phyloP scores from a whole-genome alignment of 2,329 filamentous ascomycete species.

The Fusarium cicatricum region DNA sequence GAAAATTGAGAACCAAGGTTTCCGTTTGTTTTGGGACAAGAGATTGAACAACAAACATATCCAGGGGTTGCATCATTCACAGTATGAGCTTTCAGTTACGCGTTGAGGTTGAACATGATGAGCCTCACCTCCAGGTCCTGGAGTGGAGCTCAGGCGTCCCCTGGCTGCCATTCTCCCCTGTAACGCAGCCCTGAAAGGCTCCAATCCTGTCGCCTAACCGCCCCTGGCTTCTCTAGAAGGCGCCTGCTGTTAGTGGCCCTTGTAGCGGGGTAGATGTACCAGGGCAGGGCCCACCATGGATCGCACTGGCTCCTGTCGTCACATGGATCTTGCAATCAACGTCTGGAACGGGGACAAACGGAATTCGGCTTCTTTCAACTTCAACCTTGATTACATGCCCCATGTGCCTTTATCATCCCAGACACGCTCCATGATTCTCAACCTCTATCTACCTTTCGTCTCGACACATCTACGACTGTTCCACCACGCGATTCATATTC shows the following conservation, averaged over 20 bases:
- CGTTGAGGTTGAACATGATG: not conserved
- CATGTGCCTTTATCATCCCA: not conserved
- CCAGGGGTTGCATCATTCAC: no score
- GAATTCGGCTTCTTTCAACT: conserved; percentile 10
- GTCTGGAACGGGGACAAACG: conserved; percentile 15
- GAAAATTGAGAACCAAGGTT: conserved; percentile 35
- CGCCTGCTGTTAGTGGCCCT: conserved; percentile 17
- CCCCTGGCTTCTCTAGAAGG: conserved; percentile 6
- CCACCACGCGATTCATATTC: not conserved
- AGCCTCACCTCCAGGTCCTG: no score
- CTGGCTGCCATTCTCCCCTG: not conserved
- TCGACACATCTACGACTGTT: conserved; percentile 7
- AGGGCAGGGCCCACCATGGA: conserved; percentile 22
- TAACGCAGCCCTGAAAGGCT: conserved; percentile 11
- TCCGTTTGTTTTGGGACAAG: conserved; percentile 10
- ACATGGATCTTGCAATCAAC: conserved; percentile 33
- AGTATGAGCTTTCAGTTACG: not conserved
- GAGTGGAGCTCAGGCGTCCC: not conserved
- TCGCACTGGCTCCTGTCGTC: conserved; percentile 24
- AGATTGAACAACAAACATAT: not conserved
- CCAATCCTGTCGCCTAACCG: conserved; percentile 9
- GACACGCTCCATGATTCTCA: conserved; percentile 1
- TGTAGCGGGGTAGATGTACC: conserved; percentile 27
- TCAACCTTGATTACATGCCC: conserved; percentile 12
- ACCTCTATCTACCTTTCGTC: not conserved